phyloP scores from a whole-genome alignment of 495 filamentous ascomycete species.

The Astrothelium subdiscretum region DNA sequence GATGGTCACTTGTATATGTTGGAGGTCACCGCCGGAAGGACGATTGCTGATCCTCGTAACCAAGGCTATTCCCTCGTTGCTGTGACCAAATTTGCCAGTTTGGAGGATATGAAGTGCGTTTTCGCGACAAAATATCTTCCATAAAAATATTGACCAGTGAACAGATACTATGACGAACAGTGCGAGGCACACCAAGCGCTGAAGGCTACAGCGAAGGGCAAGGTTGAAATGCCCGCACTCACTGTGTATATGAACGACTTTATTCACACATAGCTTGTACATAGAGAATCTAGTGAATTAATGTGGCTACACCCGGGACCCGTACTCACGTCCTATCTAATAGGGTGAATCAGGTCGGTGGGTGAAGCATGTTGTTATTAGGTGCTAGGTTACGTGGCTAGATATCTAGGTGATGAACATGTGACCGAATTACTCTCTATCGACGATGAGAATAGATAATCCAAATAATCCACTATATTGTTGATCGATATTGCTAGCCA shows the following conservation, averaged over 20 bases:
- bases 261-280: background rate
- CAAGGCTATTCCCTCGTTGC: conserved; percentile 53
- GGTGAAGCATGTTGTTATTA: too few species aligned
- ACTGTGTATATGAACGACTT: conserved; percentile 14
- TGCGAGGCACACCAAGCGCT: conserved; percentile 51
- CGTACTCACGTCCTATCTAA: too few species aligned
- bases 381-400: too few species aligned
- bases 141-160: too few species aligned
- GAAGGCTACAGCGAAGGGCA: conserved; percentile 36
- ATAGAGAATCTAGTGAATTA: background rate
- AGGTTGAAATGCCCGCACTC: conserved; percentile 18
- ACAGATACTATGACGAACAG: conserved; percentile 49
- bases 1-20: conserved; percentile 58
- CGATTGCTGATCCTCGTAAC: conserved; percentile 42
- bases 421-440: too few species aligned
- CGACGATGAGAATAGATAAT: too few species aligned
- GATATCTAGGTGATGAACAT: too few species aligned
- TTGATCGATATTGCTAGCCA: too few species aligned
- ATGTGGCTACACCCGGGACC: too few species aligned
- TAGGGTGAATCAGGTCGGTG: too few species aligned
- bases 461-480: too few species aligned
- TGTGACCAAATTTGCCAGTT: conserved; percentile 45
- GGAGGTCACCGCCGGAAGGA: conserved; percentile 31
- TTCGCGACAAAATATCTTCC: too few species aligned
- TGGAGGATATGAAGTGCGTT: conserved; percentile 49